Percentiles rank a stretch among this genome's conserved stretches.
These are phyloP conservation scores for Pythium myriotylum DNA, from an alignment of 352 stramenopile genomes.

Conservation along the genomic window DNA sequence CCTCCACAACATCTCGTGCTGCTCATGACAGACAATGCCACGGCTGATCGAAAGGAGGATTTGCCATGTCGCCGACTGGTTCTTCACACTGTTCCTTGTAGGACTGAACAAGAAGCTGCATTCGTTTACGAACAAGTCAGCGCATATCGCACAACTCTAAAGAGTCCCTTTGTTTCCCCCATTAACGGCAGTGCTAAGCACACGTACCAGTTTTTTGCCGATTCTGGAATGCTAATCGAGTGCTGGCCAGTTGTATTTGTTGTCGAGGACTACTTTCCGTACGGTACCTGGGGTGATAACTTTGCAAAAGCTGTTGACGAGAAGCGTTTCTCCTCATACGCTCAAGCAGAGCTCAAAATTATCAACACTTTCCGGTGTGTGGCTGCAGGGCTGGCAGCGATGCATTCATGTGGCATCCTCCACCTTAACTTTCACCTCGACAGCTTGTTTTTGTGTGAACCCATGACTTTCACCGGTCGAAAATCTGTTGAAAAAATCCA, in stretches of 20 bases:
- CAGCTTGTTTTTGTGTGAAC: constrained; percentile 45
- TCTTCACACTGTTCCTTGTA: constrained; percentile 51
- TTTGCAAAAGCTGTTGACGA: constrained; percentile 28
- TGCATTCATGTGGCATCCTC: constrained; percentile 55
- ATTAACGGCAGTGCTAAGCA: constrained; percentile 43
- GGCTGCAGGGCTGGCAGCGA: constrained; percentile 44
- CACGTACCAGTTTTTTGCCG: constrained; percentile 64
- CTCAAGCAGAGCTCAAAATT: constrained; percentile 15
- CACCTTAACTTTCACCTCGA: constrained; percentile 63
- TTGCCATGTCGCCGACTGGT: constrained; percentile 24
- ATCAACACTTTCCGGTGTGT: constrained; percentile 48
- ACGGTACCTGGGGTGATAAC: constrained; percentile 39
- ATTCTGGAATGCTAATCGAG: constrained; percentile 60
- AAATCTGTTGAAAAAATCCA: constrained; percentile 29
- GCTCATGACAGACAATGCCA: constrained; percentile 29
- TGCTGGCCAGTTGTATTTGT: constrained; percentile 66
- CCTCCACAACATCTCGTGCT: constrained; percentile 48
- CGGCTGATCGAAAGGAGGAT: neutral
- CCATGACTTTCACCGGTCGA: neutral
- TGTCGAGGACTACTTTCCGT: constrained; percentile 42
- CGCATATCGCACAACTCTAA: constrained; percentile 39
- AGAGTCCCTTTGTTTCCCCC: constrained; percentile 42
- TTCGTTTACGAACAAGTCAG: constrained; percentile 40
- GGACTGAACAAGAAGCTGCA: constrained; percentile 40
- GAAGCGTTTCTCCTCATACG: constrained; percentile 21